Percentiles rank a stretch among this genome's conserved stretches.
These are phyloP conservation scores for Ophiostoma perfectum DNA, from an alignment of 2,329 filamentous ascomycete genomes.

Conservation along the genomic window DNA sequence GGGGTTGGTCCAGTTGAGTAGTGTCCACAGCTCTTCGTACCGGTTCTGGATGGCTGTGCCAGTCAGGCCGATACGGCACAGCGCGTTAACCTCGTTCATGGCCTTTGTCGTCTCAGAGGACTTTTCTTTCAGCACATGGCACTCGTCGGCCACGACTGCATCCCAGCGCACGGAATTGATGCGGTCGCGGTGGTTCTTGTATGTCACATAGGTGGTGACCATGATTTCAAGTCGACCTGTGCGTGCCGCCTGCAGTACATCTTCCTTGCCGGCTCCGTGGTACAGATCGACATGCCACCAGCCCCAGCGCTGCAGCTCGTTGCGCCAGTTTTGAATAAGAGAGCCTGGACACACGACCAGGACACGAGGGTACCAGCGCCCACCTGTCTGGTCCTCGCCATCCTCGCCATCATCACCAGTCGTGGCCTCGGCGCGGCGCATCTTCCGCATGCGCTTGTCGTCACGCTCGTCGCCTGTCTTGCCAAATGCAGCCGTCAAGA, in stretches of 20 bases:
- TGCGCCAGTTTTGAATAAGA: constrained; percentile 85
- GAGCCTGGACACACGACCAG: constrained; percentile 86
- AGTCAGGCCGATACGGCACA: constrained; percentile 88
- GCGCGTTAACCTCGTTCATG: constrained; percentile 83
- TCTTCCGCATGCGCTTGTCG: constrained; percentile 78
- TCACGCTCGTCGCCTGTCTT: constrained; percentile 90
- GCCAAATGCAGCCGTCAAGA: constrained; percentile 84
- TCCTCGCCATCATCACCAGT: neutral
- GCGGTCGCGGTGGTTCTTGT: constrained; percentile 65
- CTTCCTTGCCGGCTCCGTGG: constrained; percentile 65
- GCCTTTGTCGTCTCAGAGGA: constrained; percentile 72
- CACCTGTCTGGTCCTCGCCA: constrained; percentile 32
- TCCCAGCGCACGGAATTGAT: constrained; percentile 91
- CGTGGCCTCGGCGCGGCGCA: constrained; percentile 49
- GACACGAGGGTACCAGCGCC: constrained; percentile 67
- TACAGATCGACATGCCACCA: constrained; percentile 89
- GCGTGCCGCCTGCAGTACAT: constrained; percentile 64
- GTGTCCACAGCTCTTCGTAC: constrained; percentile 93
- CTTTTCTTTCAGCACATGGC: constrained; percentile 79
- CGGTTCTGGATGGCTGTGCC: constrained; percentile 97
- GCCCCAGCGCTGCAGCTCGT: constrained; percentile 82
- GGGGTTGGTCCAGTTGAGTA: constrained; percentile 94
- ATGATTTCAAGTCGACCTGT: constrained; percentile 80
- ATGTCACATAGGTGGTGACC: constrained; percentile 91
- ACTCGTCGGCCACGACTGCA: constrained; percentile 90